Base-by-base conservation (phyloP, 768 basidiomycete genomes). In the Leccinellum albellum region DNA sequence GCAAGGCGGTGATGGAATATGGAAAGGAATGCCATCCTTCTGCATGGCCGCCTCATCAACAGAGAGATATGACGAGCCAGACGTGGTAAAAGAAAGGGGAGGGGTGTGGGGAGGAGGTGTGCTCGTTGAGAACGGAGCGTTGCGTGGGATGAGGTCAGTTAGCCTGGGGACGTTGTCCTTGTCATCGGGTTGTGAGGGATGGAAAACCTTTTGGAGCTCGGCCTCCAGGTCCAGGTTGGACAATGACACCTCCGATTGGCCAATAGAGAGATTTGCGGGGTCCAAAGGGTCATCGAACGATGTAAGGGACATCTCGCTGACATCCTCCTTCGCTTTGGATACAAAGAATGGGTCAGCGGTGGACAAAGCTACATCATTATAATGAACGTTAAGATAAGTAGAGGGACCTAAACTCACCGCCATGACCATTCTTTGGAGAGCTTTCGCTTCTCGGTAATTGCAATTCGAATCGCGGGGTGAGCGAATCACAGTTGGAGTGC, bases 171-270 rank as follows among this genome's bases (percentile, higher is more conserved):
- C 60, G 29, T 51, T 53, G 6, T 59, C 55, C 45, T 54, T 57
- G 29, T 45, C 46, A 31, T 62, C 55, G 1, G 58, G 29, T 21
- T 56, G 62, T 12, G 62, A 49, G 0, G 62, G 63, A 17, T 59
- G 54, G 7, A 67, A 40, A 20, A 61, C 68, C 33, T 62, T 61
- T 31, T 63, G 65, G 20, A 70, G 65, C 37, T 70, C 74, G 46
- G 64, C 67, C 50, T 73, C 72, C 23, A 62, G 32, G 42, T 72
- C 71, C 10, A 78, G 50, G 26, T 68, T 72, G 24, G 66, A 70
- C 9, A 74, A 60, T 2, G 73, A 74, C 20, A 75, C 67, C 49
- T 75, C 75, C 12, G 73, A 74, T 45, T 72, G 69, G 24, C 70
- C 73, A n/a, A 75, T 70, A 15, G 69, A 73, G 54, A 73, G 53